phyloP scores from a whole-genome alignment of 2,329 filamentous ascomycete species.

The Colletotrichum eleusines region DNA sequence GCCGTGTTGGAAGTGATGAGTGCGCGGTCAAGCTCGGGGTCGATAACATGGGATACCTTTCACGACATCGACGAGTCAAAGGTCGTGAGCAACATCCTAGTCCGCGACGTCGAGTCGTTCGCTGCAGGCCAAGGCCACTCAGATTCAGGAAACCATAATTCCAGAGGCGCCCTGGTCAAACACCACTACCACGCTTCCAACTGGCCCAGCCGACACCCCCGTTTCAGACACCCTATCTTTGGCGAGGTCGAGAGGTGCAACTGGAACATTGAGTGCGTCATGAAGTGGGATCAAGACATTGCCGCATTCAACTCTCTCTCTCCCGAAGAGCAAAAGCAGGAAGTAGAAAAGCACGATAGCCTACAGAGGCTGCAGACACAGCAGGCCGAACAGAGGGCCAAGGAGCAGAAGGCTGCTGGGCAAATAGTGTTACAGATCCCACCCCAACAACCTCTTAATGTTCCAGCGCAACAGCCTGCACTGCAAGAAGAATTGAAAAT shows the following conservation, averaged over 20 bases:
- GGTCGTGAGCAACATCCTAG: slow-evolving; percentile 72
- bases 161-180: slow-evolving; percentile 74
- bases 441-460: slow-evolving; percentile 14
- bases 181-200: slow-evolving; percentile 82
- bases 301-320: slow-evolving; percentile 69
- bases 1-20: slow-evolving; percentile 74
- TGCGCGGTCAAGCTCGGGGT: slow-evolving; percentile 47
- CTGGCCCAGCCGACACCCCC: slow-evolving; percentile 76
- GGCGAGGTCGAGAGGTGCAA: slow-evolving; percentile 79
- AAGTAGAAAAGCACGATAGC: slow-evolving; percentile 54
- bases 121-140: slow-evolving; percentile 81
- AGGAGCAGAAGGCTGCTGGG: slow-evolving; percentile 34
- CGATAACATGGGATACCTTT: slow-evolving; percentile 72
- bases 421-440: slow-evolving; percentile 4
- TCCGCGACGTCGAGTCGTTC: slow-evolving; percentile 78
- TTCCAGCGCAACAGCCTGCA: neutral
- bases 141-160: slow-evolving; percentile 77
- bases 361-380: slow-evolving; percentile 40
- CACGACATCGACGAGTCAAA: slow-evolving; percentile 76
- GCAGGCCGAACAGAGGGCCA: slow-evolving; percentile 51
- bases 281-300: slow-evolving; percentile 74
- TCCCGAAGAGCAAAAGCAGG: slow-evolving; percentile 69
- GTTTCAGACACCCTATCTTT: slow-evolving; percentile 76
- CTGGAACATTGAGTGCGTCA: slow-evolving; percentile 74
- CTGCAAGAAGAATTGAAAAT: slow-evolving; percentile 24